phyloP scores from a whole-genome alignment of 345 rosid genomes.

The Conringia planisiliqua region DNA sequence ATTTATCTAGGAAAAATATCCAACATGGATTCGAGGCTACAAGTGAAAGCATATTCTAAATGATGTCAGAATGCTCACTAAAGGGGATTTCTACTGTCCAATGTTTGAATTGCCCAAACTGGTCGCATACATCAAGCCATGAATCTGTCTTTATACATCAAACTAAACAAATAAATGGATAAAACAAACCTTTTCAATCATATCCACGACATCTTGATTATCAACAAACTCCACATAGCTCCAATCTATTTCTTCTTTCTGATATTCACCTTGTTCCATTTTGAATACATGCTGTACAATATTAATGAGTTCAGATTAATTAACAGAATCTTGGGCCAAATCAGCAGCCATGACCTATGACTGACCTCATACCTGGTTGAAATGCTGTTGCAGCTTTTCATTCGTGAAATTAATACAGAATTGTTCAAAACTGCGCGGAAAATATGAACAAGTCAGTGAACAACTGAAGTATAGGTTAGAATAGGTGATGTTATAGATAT shows the following conservation, averaged over 20 bases:
- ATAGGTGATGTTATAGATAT: neutral
- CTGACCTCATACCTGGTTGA: slow-evolving; percentile 91
- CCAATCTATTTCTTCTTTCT: slow-evolving; percentile 80
- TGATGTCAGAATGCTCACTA: neutral
- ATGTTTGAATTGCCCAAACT: neutral
- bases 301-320: slow-evolving; percentile 34
- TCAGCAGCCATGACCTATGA: slow-evolving; percentile 32
- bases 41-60: neutral
- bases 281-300: slow-evolving; percentile 78
- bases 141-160: neutral
- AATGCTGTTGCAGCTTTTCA: slow-evolving; percentile 96
- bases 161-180: slow-evolving; percentile 11
- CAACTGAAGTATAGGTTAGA: slow-evolving; percentile 7
- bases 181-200: slow-evolving; percentile 75
- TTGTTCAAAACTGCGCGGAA: slow-evolving; percentile 75
- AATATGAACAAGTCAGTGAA: slow-evolving; percentile 11
- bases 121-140: neutral
- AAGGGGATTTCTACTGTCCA: neutral
- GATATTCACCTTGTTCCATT: slow-evolving; percentile 78
- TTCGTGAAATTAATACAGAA: slow-evolving; percentile 90
- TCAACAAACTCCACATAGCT: slow-evolving; percentile 82
- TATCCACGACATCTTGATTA: slow-evolving; percentile 85
- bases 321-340: slow-evolving; percentile 16
- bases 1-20: slow-evolving; percentile 6
- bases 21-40: neutral